Base-by-base conservation (phyloP, 345 rosid species). In the Crucihimalaya himalaica region DNA sequence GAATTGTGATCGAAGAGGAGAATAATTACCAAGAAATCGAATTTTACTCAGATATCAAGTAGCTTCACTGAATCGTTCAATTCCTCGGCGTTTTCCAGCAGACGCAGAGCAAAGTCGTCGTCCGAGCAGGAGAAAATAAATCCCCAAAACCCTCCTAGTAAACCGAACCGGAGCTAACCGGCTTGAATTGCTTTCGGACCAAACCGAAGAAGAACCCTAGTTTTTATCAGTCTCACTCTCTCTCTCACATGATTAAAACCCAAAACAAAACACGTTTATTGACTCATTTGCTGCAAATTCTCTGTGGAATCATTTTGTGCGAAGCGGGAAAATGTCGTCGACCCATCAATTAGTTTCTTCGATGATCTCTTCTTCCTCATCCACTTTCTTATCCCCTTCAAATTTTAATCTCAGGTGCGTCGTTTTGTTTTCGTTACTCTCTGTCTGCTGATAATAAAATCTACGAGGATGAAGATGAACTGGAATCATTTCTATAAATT, bases 361-460 rank as follows among this genome's bases (percentile, higher is more conserved):
- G 2, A 59, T 77, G 73, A 71, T 77, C 40, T 77, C 77, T 48
- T 66, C 81, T 42, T 77, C 81, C 2, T 66, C 81, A 32, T 77
- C 81, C 5, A 59, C 68, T 32, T 66, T 77, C 59, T 51, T 77
- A 48, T 50, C 77, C 1, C 63, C 73, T 77, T 77, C 77, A 7
- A 58, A 25, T 71, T 71, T 77, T 2, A 71, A 65, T 66, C 52
- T 0, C 69, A 71, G 81, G 81, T 77, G 23, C 43, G 70, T 63
- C 42, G 39, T 23, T 21, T 32, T 35, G 2, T 20, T 4, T 7
- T 40, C 23, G 2, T 29, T n/a, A 28, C 55, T 25, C 0, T 68
- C 37, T 67, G n/a, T 20, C 59, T 66, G 19, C 19, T 54, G 25
- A 69, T 51, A 10, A 29, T 40, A 29, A 2, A 8, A 35, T 68